Base-by-base conservation (phyloP, 164 flowering plant genomes). In the Pachysandra terminalis region DNA sequence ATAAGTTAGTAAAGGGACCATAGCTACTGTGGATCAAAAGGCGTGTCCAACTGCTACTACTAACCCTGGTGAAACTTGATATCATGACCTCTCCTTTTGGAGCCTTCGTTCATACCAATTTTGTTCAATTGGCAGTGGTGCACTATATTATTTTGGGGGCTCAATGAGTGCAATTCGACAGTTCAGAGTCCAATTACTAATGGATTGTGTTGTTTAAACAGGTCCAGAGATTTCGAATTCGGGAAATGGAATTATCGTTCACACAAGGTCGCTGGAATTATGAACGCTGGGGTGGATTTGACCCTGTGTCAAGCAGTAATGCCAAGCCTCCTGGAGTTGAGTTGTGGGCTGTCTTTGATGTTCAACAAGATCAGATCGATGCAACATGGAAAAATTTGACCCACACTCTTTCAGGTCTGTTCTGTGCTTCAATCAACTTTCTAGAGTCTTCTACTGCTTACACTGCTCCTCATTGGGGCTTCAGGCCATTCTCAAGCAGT, bases 301-400 rank as follows among this genome's bases (percentile, higher is more conserved):
- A 95, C 65, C 90, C 96, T 32, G 76, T 90, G 27, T 79, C 97
- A 35, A 90, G 90, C 71, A 76, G 68, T 73, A 89, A 90, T 78
- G 97, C 94, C 22, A 95, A 95, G 77, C 99, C 99, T 61, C 97
- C 94, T 61, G 99, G 97, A 63, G 97, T 95, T 61, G 99, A 95
- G 83, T 75, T 95, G 62, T 95, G 97, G 99, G 96, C 99, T 53
- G 85, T 84, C 32, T 92, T 95, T 81, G 94, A 90, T 80, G 94
- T 86, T 62, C 92, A 94, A 40, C 75, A 68, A 54, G 69, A 86
- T 68, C 75, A 86, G 77, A 90, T 92, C 73, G 98, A 95, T 84
- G 85, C 82, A 71, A 82, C 78, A 19, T 95, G 98, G 98, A 90
- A 80, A 74, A 95, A 89, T 82, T 74, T 95, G 65, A 95, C 97